Evolutionary conservation across 352 stramenopile genomes (phyloP).

Genomic region (Pythium phragmitis): DNA sequence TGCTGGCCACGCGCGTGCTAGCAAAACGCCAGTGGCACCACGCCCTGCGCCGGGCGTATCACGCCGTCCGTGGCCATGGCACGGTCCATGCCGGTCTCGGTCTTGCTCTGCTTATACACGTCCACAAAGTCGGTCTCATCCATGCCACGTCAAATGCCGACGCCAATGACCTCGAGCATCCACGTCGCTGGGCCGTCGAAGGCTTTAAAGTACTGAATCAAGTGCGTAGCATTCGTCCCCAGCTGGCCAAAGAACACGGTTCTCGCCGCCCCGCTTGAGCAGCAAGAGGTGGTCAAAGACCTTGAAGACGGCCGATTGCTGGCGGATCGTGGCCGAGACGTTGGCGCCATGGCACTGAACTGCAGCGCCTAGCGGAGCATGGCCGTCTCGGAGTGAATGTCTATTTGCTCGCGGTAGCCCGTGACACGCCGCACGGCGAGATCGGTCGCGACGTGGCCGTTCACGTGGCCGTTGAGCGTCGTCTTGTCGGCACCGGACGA

Average conservation of each 20-base stretch:
- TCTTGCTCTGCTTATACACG: constrained; percentile 14
- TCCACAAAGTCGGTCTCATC: neutral
- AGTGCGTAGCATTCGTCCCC: constrained; percentile 8
- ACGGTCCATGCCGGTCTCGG: constrained; percentile 8
- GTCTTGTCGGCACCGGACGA: constrained; percentile 89
- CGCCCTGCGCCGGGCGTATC: neutral
- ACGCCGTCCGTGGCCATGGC: constrained; percentile 8
- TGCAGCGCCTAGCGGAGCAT: constrained; percentile 91
- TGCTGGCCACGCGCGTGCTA: constrained; percentile 20
- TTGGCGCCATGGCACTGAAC: constrained; percentile 75
- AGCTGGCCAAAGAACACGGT: constrained; percentile 32
- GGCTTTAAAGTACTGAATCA: neutral
- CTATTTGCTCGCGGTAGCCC: constrained; percentile 73
- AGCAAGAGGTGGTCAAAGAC: constrained; percentile 32
- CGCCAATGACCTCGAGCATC: constrained; percentile 27
- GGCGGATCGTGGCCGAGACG: constrained; percentile 61
- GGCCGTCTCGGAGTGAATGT: constrained; percentile 86
- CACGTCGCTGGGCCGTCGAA: constrained; percentile 14
- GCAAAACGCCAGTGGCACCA: constrained; percentile 18
- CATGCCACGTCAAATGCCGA: constrained; percentile 17
- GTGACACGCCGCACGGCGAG: constrained; percentile 40
- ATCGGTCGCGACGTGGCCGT: constrained; percentile 80
- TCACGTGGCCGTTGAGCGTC: constrained; percentile 63
- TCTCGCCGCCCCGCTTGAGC: constrained; percentile 27
- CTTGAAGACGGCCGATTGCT: constrained; percentile 46